Base-by-base conservation (phyloP, 768 basidiomycete genomes). In the Lactarius pseudohatsudake region DNA sequence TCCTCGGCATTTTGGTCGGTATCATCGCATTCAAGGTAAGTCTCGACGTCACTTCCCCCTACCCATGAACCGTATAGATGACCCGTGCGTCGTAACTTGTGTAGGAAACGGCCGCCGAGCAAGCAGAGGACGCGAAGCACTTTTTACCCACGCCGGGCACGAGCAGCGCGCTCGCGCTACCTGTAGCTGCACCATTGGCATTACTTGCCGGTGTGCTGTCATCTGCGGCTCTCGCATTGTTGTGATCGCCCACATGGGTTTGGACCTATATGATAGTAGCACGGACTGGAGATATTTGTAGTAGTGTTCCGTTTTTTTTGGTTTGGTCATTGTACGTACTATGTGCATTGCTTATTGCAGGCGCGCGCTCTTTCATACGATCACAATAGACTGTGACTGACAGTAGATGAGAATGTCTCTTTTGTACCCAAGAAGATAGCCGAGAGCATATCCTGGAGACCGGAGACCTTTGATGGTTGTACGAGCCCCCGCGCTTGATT, bases 1-100 rank as follows among this genome's bases (percentile, higher is more conserved):
- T 84, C 8, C 76, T 83, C 2, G 92, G 91, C 0, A 76, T 96
- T 60, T 77, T 96, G 26, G 86, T 94, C 28, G 92, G 94, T 22
- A 74, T 94, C 3, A 86, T 84, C 30, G 86, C 84, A 1, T 95
- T 94, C 82, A 95, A 94, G 82, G 91, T 90, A 70, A 3, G 75
- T 70, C n/a, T 34, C 22, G 50, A 3, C 61, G 65, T 26, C 6
- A 22, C 30, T 64, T 56, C 3, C 28, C 57, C 9, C 34, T 34
- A 34, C 34, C 32, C 0, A 34, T 26, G 26, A 53, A 5, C 22
- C 40, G 53, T 15, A 20, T 28, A 45, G 6, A 11, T 6, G 43
- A 15, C 40, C 11, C 22, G 64, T 54, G n/a, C 20, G 1, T 53
- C 38, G 15, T 16, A 10, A 40, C 3, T 41, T 16, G 58, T 30